phyloP scores from a whole-genome alignment of 2,329 filamentous ascomycete genomes.

The Phyllosticta citrichinensis region DNA sequence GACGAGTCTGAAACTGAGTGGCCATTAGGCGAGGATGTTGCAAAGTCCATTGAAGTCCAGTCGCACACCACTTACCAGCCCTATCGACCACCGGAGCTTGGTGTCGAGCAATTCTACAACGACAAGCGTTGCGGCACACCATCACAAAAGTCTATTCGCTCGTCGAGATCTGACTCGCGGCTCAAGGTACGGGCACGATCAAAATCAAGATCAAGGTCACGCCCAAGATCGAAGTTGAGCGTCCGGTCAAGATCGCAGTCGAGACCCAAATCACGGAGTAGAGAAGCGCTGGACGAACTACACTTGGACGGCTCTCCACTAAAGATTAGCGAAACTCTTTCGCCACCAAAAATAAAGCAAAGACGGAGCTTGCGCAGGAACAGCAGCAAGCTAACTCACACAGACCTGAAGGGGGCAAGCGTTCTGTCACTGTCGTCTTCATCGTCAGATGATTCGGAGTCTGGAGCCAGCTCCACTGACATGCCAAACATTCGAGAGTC shows the following conservation, averaged over 20 bases:
- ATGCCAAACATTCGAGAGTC: constrained; percentile 22
- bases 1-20: background rate
- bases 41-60: background rate
- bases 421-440: constrained; percentile 31
- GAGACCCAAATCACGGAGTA: background rate
- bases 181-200: background rate
- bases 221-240: background rate
- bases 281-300: background rate
- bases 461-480: constrained; percentile 7
- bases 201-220: constrained; percentile 24
- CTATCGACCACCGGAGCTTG: background rate
- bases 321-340: background rate
- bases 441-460: constrained; percentile 22
- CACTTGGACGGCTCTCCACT: background rate
- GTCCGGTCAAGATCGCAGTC: background rate
- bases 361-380: background rate
- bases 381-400: constrained; percentile 11
- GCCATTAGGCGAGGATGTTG: background rate
- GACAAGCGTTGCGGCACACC: background rate
- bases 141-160: background rate
- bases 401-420: constrained; percentile 28
- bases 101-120: background rate
- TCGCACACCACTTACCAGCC: background rate
- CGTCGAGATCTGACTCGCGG: background rate
- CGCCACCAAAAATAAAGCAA: constrained; percentile 14